phyloP scores from a whole-genome alignment of 805 yeast genomes.

The Ogataea pignaliae region DNA sequence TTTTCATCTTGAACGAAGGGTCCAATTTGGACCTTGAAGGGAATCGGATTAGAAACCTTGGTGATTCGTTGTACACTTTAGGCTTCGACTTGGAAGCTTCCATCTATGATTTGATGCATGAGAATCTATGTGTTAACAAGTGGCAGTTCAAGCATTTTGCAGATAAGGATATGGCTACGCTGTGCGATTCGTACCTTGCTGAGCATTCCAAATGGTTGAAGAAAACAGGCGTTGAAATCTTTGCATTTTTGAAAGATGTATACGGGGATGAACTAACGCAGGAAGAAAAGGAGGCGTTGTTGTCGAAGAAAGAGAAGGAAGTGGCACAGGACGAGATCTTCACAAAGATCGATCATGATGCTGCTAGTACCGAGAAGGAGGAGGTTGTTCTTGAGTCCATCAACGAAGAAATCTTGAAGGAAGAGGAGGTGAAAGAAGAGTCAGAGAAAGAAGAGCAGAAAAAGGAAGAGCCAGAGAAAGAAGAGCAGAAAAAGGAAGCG shows the following conservation, averaged over 20 bases:
- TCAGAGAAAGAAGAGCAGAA: neutral
- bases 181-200: slow-evolving; percentile 8
- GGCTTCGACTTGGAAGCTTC: slow-evolving; percentile 23
- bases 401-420: neutral
- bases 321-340: neutral
- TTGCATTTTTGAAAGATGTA: neutral
- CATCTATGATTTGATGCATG: slow-evolving; percentile 21
- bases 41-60: slow-evolving; percentile 22
- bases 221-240: neutral
- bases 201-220: slow-evolving; percentile 6
- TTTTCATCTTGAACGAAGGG: slow-evolving; percentile 26
- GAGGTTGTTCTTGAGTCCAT: neutral
- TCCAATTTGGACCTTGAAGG: slow-evolving; percentile 14
- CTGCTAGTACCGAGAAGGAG: neutral
- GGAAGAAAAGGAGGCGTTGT: neutral
- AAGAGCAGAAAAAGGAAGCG: neutral
- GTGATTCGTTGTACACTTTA: slow-evolving; percentile 16
- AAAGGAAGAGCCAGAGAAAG: neutral
- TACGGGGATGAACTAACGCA: neutral
- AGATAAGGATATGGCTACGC: neutral
- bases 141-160: slow-evolving; percentile 1
- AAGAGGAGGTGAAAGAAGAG: neutral
- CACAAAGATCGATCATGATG: neutral
- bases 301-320: neutral
- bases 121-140: slow-evolving; percentile 14